Conservation (phyloP, 768 basidiomycete genomes). For the Leccinum rimulosum region DNA sequence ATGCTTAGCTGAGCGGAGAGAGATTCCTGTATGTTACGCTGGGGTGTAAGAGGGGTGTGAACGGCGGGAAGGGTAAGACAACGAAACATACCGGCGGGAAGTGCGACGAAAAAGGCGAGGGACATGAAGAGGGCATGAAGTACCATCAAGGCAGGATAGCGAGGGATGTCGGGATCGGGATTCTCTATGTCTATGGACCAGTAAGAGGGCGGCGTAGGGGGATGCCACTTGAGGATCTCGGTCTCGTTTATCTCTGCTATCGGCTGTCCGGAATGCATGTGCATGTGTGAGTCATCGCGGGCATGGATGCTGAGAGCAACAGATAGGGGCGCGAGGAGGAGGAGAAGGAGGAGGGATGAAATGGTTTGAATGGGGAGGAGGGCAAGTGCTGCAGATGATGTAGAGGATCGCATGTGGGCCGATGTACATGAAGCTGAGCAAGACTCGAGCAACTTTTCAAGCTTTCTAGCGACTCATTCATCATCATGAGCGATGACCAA, state of each 20-base stretch:
- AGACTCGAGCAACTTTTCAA: not conserved
- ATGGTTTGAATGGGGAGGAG: not conserved
- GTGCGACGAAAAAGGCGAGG: slow-evolving; percentile 76
- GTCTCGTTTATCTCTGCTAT: slow-evolving; percentile 74
- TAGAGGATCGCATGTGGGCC: slow-evolving; percentile 10
- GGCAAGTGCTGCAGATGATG: not conserved
- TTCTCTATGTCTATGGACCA: slow-evolving; percentile 76
- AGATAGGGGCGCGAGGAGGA: slow-evolving; percentile 18
- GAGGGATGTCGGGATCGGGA: slow-evolving; percentile 38
- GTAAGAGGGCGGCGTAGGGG: slow-evolving; percentile 76
- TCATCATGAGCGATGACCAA: slow-evolving; percentile 5
- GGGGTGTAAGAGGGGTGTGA: not conserved
- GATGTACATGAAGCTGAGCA: not conserved
- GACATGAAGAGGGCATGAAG: slow-evolving; percentile 73
- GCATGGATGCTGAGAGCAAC: slow-evolving; percentile 1
- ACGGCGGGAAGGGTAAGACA: not conserved
- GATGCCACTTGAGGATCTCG: slow-evolving; percentile 60
- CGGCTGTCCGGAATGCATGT: slow-evolving; percentile 48
- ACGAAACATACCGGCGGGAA: slow-evolving; percentile 67
- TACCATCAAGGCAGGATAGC: slow-evolving; percentile 69
- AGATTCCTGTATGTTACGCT: slow-evolving; percentile 54
- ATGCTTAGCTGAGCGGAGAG: slow-evolving; percentile 75
- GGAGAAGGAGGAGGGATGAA: not conserved
- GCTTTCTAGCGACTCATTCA: not conserved
- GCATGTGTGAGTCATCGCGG: slow-evolving; percentile 40